Evolutionary conservation across 2,329 filamentous ascomycete genomes (phyloP).

Genomic region (Neopestalotiopsis clavispora): DNA sequence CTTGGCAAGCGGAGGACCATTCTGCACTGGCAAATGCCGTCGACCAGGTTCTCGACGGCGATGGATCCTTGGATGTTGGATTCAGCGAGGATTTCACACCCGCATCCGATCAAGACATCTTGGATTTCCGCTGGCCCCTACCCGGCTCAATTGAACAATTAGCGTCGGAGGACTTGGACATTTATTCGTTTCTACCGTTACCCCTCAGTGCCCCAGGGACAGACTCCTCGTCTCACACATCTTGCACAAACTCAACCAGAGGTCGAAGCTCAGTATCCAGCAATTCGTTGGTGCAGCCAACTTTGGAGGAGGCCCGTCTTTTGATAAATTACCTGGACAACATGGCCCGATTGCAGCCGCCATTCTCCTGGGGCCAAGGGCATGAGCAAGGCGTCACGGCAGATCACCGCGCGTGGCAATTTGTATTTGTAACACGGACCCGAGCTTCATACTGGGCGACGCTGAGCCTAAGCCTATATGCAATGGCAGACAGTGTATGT

Average conservation of each 20-base stretch:
- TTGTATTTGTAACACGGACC: background rate
- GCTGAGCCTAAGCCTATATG: background rate
- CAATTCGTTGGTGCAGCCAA: background rate
- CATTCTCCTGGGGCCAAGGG: background rate
- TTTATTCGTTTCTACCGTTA: background rate
- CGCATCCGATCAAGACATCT: background rate
- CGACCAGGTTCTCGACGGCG: background rate
- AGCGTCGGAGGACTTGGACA: background rate
- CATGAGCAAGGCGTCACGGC: background rate
- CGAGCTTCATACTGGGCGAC: background rate
- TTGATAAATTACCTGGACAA: background rate
- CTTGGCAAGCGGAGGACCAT: background rate
- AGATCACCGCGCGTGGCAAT: background rate
- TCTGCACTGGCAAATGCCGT: background rate
- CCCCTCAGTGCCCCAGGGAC: background rate
- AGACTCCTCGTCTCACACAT: background rate
- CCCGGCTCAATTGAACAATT: background rate
- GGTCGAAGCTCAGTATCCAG: background rate
- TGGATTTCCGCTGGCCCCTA: background rate
- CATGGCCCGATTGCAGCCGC: background rate
- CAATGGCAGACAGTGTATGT: background rate
- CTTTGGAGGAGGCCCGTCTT: background rate
- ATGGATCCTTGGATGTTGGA: background rate
- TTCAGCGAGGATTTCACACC: background rate
- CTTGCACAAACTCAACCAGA: background rate